These are phyloP conservation scores for Escovopsis sp. DNA, from an alignment of 2,329 filamentous ascomycete species.

Conservation along the genomic window DNA sequence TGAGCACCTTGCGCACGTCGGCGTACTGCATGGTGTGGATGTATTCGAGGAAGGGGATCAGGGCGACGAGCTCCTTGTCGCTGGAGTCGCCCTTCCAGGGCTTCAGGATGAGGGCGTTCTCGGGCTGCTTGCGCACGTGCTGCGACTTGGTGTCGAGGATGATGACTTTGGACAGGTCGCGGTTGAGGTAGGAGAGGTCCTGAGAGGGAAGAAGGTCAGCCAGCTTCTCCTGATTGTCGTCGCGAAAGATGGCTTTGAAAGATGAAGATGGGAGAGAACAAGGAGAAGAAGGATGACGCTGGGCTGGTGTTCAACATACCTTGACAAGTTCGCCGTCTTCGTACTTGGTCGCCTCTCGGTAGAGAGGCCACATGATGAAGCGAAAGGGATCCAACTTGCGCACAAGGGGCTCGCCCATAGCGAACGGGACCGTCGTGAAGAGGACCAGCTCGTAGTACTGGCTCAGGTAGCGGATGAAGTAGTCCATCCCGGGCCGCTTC, in stretches of 20 bases:
- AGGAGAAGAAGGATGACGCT: too few relatives aligned
- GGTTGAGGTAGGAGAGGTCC: constrained; percentile 96
- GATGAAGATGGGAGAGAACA: not conserved
- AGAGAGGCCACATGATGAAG: constrained; percentile 89
- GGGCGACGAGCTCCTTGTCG: constrained; percentile 71
- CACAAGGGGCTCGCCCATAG: constrained; percentile 72
- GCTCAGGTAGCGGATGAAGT: constrained; percentile 90
- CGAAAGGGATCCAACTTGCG: constrained; percentile 90
- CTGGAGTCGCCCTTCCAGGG: constrained; percentile 76
- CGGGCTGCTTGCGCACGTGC: constrained; percentile 81
- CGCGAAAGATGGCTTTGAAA: too few relatives aligned
- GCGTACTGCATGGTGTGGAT: constrained; percentile 83
- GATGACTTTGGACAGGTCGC: constrained; percentile 87
- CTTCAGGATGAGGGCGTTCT: constrained; percentile 83
- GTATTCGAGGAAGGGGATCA: constrained; percentile 96
- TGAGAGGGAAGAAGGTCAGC: constrained; percentile 21
- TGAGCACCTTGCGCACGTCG: constrained; percentile 74
- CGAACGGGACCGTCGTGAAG: constrained; percentile 78
- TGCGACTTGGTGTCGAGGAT: constrained; percentile 75
- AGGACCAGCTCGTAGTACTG: constrained; percentile 97
- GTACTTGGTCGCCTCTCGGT: constrained; percentile 92
- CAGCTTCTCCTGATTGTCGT: too few relatives aligned
- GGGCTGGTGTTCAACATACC: constrained; percentile 46
- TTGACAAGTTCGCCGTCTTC: constrained; percentile 94
- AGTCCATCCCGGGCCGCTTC: constrained; percentile 89